These are phyloP conservation scores for Clausena lansium DNA, from an alignment of 345 rosid genomes.

Conservation along the genomic window DNA sequence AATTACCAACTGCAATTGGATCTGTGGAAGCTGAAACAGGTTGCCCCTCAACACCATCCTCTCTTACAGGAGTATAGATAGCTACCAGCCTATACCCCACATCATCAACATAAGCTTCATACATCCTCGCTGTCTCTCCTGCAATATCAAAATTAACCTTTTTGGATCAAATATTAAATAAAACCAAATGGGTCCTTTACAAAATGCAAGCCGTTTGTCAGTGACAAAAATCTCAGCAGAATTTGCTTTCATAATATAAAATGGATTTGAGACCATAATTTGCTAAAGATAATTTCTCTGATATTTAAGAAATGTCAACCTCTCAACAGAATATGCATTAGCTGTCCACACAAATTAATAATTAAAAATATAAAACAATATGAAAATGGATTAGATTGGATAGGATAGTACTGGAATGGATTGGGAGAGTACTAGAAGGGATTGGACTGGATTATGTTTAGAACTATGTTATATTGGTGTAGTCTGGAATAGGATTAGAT, in stretches of 20 bases:
- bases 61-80: constrained; percentile 80
- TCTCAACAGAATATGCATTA: background rate
- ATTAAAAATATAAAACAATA: no score
- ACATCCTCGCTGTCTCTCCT: constrained; percentile 95
- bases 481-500: no score
- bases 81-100: constrained; percentile 94
- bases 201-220: background rate
- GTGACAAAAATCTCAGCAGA: background rate
- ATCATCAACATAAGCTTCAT: constrained; percentile 99
- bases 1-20: constrained; percentile 82
- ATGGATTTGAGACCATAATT: background rate
- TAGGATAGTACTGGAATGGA: no score
- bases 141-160: constrained; percentile 30
- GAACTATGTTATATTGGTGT: no score
- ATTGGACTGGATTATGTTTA: no score
- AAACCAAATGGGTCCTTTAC: background rate
- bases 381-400: no score
- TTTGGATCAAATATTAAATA: constrained; percentile 3
- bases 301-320: background rate
- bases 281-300: background rate
- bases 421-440: no score
- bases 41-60: constrained; percentile 93
- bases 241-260: background rate
- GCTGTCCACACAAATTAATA: background rate
- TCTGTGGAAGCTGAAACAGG: constrained; percentile 98